These are phyloP conservation scores for Phaeosphaeria sp. DNA, from an alignment of 2,329 filamentous ascomycete species.

Conservation along the genomic window DNA sequence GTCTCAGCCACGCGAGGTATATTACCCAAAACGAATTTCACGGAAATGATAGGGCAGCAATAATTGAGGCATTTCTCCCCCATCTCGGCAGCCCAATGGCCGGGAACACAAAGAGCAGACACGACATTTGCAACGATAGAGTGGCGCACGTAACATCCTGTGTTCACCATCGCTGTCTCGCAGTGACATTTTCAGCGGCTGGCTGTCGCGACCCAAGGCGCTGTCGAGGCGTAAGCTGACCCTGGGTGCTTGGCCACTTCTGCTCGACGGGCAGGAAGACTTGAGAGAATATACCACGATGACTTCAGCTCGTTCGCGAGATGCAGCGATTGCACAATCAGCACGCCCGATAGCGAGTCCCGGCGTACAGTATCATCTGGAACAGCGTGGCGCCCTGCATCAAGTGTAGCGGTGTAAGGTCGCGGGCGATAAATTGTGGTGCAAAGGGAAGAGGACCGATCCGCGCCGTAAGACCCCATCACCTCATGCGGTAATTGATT, in stretches of 20 bases:
- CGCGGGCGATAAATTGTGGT: not conserved
- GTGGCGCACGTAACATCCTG: not conserved
- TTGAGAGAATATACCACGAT: not conserved
- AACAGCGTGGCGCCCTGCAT: not conserved
- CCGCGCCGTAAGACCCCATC: not conserved
- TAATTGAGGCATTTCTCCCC: conserved; percentile 6
- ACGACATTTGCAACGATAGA: not conserved
- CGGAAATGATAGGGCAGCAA: conserved; percentile 3
- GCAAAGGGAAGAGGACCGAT: conserved; percentile 1
- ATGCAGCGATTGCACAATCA: not conserved
- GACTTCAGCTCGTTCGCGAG: not conserved
- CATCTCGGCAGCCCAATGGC: not conserved
- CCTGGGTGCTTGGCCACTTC: not conserved
- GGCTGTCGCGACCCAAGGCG: not conserved
- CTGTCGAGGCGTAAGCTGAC: not conserved
- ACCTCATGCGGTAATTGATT: conserved; percentile 8
- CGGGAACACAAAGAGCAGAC: not conserved
- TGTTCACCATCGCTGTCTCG: not conserved
- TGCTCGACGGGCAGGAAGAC: not conserved
- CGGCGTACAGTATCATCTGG: not conserved
- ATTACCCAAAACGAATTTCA: not conserved
- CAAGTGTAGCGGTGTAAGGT: conserved; percentile 1
- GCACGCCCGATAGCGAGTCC: not conserved
- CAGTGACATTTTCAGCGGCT: not conserved
- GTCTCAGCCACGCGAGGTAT: not conserved